Evolutionary conservation across 192 early-diverging fungal genomes (phyloP).

Genomic region (Dimargaris cristalligena): DNA sequence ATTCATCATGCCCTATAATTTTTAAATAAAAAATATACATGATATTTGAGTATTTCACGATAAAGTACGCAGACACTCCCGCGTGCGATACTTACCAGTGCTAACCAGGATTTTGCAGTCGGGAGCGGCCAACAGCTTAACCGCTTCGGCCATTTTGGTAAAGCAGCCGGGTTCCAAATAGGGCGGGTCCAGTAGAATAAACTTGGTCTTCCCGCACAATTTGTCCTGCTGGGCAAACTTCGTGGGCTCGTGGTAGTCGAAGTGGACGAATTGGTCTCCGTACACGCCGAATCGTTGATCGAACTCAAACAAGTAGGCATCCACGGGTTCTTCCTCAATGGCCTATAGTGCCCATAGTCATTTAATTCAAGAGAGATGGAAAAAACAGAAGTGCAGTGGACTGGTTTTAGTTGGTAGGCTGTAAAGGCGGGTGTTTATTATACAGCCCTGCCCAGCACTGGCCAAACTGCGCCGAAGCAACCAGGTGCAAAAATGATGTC

Average conservation of each 20-base stretch:
- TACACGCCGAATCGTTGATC: constrained; percentile 45
- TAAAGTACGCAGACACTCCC: background rate
- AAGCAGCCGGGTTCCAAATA: constrained; percentile 48
- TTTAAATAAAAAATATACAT: constrained; percentile 13
- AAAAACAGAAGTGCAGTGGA: too few relatives aligned
- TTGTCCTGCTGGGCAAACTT: constrained; percentile 19
- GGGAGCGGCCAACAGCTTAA: constrained; percentile 23
- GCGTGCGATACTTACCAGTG: constrained; percentile 25
- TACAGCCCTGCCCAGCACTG: too few relatives aligned
- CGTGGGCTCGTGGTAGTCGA: constrained; percentile 39
- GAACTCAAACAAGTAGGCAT: constrained; percentile 38
- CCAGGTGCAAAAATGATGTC: too few relatives aligned
- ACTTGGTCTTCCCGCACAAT: constrained; percentile 27
- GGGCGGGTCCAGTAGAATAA: constrained; percentile 46
- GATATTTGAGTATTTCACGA: background rate
- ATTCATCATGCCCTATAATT: background rate
- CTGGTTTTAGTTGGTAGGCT: too few relatives aligned
- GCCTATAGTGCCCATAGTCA: too few relatives aligned
- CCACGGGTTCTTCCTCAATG: constrained; percentile 13
- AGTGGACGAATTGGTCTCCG: constrained; percentile 35
- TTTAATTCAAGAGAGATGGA: too few relatives aligned
- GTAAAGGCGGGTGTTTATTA: too few relatives aligned
- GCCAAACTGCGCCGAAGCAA: too few relatives aligned
- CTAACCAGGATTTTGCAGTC: constrained; percentile 37
- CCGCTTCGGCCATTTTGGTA: constrained; percentile 36